Percentiles rank a stretch among this genome's conserved stretches.
Conservation (phyloP, 2,329 filamentous ascomycete species). For the Trichoderma oligosporum region DNA sequence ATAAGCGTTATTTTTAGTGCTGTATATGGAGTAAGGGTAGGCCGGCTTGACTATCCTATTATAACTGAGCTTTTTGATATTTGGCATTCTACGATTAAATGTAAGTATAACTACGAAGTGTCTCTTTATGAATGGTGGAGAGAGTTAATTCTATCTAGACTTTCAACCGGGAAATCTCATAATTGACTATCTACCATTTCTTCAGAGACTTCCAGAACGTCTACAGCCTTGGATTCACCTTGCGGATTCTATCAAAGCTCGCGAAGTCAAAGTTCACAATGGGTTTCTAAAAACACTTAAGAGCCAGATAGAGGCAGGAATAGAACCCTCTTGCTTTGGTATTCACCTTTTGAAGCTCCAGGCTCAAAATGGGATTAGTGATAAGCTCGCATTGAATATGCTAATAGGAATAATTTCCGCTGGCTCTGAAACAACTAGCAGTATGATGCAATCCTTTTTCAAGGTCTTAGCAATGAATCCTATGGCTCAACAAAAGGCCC, state of each 20-base stretch:
- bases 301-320: background rate
- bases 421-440: constrained; percentile 16
- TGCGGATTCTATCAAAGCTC: background rate
- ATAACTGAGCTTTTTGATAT: constrained; percentile 4
- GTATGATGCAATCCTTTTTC: constrained; percentile 10
- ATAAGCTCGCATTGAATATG: background rate
- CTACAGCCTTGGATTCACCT: constrained; percentile 16
- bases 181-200: constrained; percentile 18
- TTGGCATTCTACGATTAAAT: background rate
- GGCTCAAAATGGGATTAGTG: background rate
- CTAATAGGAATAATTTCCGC: background rate
- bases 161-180: constrained; percentile 10
- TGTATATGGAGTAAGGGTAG: constrained; percentile 7
- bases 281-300: background rate
- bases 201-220: constrained; percentile 11
- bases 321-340: constrained; percentile 5
- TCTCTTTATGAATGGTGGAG: too few relatives aligned
- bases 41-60: constrained; percentile 2
- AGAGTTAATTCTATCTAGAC: background rate
- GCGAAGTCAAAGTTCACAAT: background rate
- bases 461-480: constrained; percentile 9
- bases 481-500: background rate
- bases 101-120: background rate
- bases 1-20: constrained; percentile 20
- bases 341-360: background rate